phyloP scores from a whole-genome alignment of 2,329 filamentous ascomycete genomes.

The Cucurbitaria berberidis region DNA sequence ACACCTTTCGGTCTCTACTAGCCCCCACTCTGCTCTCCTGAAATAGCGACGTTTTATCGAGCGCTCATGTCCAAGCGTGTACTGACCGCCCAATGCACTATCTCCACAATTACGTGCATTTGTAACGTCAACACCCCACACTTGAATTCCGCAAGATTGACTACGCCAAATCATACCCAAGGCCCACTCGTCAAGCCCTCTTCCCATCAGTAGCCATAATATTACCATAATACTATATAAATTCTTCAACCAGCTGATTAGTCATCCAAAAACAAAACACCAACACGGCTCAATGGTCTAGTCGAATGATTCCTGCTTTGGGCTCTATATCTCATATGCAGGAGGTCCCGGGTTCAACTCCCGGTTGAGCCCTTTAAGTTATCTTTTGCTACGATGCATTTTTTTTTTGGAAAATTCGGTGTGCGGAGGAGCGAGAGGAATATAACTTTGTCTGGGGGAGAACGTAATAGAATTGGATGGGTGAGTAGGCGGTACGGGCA shows the following conservation, averaged over 20 bases:
- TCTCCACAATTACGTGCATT: no score
- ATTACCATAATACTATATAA: not conserved
- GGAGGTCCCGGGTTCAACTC: slow-evolving; percentile 33
- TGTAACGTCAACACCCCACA: no score
- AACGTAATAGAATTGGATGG: not conserved
- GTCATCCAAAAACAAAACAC: slow-evolving; percentile 7
- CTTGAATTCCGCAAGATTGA: no score
- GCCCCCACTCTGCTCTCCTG: no score
- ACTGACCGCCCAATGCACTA: no score
- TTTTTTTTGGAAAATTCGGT: not conserved
- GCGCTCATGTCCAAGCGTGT: no score
- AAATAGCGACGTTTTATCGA: no score
- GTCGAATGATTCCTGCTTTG: slow-evolving; percentile 42
- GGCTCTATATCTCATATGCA: slow-evolving; percentile 24
- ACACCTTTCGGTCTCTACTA: no score
- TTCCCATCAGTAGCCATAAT: no score
- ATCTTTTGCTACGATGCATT: not conserved
- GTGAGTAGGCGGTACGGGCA: not conserved
- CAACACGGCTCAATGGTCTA: slow-evolving; percentile 33
- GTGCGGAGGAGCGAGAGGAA: not conserved
- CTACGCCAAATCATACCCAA: no score
- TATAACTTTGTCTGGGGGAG: no score
- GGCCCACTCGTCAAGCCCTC: no score
- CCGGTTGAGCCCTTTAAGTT: slow-evolving; percentile 13
- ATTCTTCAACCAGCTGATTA: not conserved